phyloP scores from a whole-genome alignment of 2,329 filamentous ascomycete species.

The Ophiocordyceps camponoti-rufipedis region DNA sequence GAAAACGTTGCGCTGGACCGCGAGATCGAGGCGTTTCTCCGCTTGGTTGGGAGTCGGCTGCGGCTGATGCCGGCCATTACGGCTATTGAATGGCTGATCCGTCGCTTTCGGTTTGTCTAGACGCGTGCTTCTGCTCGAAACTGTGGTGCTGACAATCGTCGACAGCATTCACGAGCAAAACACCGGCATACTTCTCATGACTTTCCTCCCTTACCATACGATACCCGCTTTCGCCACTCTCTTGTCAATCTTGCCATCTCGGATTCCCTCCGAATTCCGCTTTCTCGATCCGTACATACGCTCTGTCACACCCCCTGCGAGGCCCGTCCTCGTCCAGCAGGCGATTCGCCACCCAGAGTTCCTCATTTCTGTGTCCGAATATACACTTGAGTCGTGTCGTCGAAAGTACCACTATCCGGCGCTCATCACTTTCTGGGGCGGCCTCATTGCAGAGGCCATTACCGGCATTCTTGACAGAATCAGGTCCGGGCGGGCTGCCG shows the following conservation, averaged over 20 bases:
- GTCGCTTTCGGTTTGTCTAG: slow-evolving; percentile 58
- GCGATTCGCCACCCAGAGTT: slow-evolving; percentile 64
- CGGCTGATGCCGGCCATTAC: slow-evolving; percentile 78
- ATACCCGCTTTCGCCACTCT: slow-evolving; percentile 72
- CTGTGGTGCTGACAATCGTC: background rate
- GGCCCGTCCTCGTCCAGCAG: slow-evolving; percentile 67
- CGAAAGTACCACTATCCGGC: slow-evolving; percentile 57
- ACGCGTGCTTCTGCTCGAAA: background rate
- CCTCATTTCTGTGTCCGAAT: slow-evolving; percentile 57
- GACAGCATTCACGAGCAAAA: slow-evolving; percentile 79
- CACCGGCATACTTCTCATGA: slow-evolving; percentile 56
- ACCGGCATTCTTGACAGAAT: slow-evolving; percentile 64
- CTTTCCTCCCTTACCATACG: slow-evolving; percentile 85
- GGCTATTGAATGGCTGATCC: slow-evolving; percentile 84
- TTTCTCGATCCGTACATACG: slow-evolving; percentile 78
- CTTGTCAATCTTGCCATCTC: slow-evolving; percentile 68
- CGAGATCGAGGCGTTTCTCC: slow-evolving; percentile 67
- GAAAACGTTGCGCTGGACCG: slow-evolving; percentile 72
- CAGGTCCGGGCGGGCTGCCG: slow-evolving; percentile 54
- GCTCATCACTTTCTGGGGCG: slow-evolving; percentile 79
- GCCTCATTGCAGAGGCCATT: slow-evolving; percentile 69
- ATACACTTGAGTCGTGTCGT: slow-evolving; percentile 58
- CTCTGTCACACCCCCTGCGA: slow-evolving; percentile 56
- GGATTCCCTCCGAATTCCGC: slow-evolving; percentile 56
- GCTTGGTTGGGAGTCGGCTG: slow-evolving; percentile 56